Conservation (phyloP, 345 rosid species). For the Eutrema heterophyllum region DNA sequence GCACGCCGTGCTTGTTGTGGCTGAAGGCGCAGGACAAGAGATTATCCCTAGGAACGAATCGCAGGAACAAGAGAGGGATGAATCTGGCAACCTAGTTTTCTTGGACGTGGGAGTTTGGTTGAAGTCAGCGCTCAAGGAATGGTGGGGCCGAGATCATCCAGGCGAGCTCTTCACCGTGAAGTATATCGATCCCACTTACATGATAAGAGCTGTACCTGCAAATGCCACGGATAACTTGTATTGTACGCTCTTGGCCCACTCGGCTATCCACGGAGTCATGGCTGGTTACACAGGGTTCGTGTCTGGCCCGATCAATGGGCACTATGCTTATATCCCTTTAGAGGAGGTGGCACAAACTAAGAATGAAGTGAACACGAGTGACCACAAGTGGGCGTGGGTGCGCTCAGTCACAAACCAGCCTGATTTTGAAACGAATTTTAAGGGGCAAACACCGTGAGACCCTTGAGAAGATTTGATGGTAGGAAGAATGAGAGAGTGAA, state of each 20-base stretch:
- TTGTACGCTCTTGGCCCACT: slow-evolving; percentile 85
- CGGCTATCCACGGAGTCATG: slow-evolving; percentile 89
- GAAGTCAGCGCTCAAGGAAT: slow-evolving; percentile 60
- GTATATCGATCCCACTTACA: slow-evolving; percentile 89
- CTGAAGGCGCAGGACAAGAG: slow-evolving; percentile 93
- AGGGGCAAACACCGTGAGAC: background rate
- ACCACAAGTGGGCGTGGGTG: slow-evolving; percentile 95
- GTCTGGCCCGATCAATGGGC: slow-evolving; percentile 78
- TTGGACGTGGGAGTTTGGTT: slow-evolving; percentile 82
- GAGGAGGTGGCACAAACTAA: slow-evolving; percentile 63
- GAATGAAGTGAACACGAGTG: slow-evolving; percentile 58
- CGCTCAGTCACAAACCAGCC: slow-evolving; percentile 84
- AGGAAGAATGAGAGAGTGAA: slow-evolving; percentile 11
- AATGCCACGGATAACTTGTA: slow-evolving; percentile 75
- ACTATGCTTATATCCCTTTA: slow-evolving; percentile 76
- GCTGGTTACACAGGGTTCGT: slow-evolving; percentile 89
- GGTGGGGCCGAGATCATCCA: slow-evolving; percentile 75
- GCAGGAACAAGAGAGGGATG: slow-evolving; percentile 72
- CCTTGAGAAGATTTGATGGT: background rate
- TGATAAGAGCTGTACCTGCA: slow-evolving; percentile 90
- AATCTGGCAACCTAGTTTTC: slow-evolving; percentile 75
- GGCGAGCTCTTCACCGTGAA: slow-evolving; percentile 66
- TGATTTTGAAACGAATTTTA: slow-evolving; percentile 41
- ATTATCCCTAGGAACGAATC: slow-evolving; percentile 61
- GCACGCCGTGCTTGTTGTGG: slow-evolving; percentile 80